Evolutionary conservation across 306 rosid genomes (phyloP).

Genomic region (Sicyos baderoa): DNA sequence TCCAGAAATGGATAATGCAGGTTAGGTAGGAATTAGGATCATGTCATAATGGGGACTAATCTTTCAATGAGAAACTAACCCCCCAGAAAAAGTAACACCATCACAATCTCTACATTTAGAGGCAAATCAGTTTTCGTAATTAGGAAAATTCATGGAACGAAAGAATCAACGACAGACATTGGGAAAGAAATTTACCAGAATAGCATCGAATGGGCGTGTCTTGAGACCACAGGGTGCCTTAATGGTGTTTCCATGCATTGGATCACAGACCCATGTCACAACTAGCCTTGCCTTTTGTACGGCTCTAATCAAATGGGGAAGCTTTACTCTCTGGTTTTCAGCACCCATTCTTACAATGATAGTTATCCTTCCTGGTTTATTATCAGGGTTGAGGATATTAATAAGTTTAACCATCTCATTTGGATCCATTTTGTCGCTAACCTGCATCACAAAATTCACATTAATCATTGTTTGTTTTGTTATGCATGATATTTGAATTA

Average conservation of each 20-base stretch:
- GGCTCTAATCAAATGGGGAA: constrained; percentile 69
- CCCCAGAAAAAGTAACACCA: not conserved
- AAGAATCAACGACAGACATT: not conserved
- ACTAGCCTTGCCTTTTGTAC: constrained; percentile 66
- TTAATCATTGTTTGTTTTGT: constrained; percentile 16
- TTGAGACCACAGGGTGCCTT: constrained; percentile 72
- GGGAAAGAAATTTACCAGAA: constrained; percentile 38
- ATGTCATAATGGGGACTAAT: not conserved
- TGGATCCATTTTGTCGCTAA: constrained; percentile 77
- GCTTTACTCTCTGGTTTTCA: constrained; percentile 64
- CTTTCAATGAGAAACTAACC: not conserved
- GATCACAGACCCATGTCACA: constrained; percentile 75
- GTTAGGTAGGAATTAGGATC: no score
- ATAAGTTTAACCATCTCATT: constrained; percentile 52
- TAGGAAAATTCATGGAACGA: not conserved
- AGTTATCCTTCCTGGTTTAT: constrained; percentile 68
- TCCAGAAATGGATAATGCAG: no score
- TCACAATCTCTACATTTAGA: no score
- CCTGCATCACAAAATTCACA: constrained; percentile 32
- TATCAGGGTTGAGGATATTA: constrained; percentile 54
- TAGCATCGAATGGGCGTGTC: constrained; percentile 66
- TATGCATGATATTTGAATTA: not conserved
- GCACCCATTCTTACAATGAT: constrained; percentile 68
- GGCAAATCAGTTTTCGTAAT: no score
- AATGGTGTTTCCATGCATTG: constrained; percentile 75